Conservation (phyloP, 257 asterid species). For the Jacaranda copaia region DNA sequence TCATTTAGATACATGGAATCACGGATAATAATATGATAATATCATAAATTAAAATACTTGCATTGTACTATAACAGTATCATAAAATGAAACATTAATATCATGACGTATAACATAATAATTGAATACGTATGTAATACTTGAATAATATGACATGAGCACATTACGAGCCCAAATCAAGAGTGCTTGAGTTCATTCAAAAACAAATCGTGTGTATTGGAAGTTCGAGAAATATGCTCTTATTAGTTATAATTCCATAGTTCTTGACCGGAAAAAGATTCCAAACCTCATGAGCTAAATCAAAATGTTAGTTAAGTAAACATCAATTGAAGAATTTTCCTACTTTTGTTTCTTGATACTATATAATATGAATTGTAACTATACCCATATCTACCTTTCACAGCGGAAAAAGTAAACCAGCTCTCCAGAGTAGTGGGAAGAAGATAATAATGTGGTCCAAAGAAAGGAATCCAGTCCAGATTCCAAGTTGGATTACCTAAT, state of each 20-base stretch:
- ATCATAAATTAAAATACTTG: too few species aligned
- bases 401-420: background rate
- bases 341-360: background rate
- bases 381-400: background rate
- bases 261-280: background rate
- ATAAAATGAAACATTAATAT: too few species aligned
- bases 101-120: too few species aligned
- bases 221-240: background rate
- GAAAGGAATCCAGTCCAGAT: background rate
- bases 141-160: too few species aligned
- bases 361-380: conserved; percentile 3
- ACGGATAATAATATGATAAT: too few species aligned
- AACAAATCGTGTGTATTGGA: too few species aligned
- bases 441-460: conserved; percentile 14
- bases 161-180: background rate
- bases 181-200: too few species aligned
- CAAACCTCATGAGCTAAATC: background rate
- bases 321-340: background rate
- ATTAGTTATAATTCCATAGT: background rate
- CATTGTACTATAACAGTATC: too few species aligned
- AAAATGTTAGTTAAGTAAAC: too few species aligned
- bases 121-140: too few species aligned
- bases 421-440: conserved; percentile 20
- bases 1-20: too few species aligned
- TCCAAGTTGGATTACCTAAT: background rate